phyloP scores from a whole-genome alignment of 1,284 basidiomycete species.

The Singerocomus inundabilis region DNA sequence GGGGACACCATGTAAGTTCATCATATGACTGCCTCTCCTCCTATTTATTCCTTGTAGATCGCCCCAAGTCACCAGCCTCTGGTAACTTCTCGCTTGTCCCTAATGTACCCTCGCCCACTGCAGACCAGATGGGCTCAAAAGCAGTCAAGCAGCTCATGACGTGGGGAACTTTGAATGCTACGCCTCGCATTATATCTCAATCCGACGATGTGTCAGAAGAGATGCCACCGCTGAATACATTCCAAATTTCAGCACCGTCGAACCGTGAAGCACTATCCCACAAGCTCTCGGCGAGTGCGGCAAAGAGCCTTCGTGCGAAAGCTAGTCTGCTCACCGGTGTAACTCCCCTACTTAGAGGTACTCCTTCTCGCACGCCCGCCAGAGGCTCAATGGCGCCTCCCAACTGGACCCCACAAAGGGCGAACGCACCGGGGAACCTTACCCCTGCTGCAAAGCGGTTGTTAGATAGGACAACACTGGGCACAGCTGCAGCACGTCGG shows the following conservation, averaged over 20 bases:
- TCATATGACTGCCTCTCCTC: not conserved
- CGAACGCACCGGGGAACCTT: slow-evolving; percentile 63
- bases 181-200: slow-evolving; percentile 78
- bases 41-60: slow-evolving; percentile 42
- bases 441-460: slow-evolving; percentile 80
- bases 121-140: slow-evolving; percentile 70
- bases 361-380: slow-evolving; percentile 33
- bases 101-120: slow-evolving; percentile 83
- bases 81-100: slow-evolving; percentile 72
- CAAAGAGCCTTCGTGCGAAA: slow-evolving; percentile 67
- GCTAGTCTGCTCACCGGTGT: slow-evolving; percentile 53
- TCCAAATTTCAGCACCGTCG: slow-evolving; percentile 69
- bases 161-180: slow-evolving; percentile 86
- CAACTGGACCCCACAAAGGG: slow-evolving; percentile 62
- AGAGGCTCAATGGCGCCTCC: slow-evolving; percentile 65
- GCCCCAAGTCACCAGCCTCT: slow-evolving; percentile 54
- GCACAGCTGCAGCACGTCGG: slow-evolving; percentile 57
- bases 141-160: slow-evolving; percentile 90
- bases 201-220: slow-evolving; percentile 52
- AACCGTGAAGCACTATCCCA: slow-evolving; percentile 77
- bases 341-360: slow-evolving; percentile 37
- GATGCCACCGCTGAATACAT: slow-evolving; percentile 56
- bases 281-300: slow-evolving; percentile 71
- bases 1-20: slow-evolving; percentile 68
- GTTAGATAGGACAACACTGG: slow-evolving; percentile 67